Conservation (phyloP, 805 yeast genomes). For the Blastobotrys peoriensis region DNA sequence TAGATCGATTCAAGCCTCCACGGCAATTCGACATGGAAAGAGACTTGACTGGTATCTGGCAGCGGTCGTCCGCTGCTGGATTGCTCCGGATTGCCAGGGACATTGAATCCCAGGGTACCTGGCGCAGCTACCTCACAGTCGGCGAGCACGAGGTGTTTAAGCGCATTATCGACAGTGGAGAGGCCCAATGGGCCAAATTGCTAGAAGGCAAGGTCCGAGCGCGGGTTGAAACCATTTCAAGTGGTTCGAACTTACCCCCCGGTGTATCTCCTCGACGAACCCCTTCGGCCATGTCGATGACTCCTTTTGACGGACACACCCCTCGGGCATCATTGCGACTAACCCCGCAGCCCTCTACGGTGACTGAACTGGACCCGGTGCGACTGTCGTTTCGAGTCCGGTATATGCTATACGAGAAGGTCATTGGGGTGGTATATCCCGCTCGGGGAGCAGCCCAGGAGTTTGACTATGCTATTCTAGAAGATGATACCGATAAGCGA, state of each 20-base stretch:
- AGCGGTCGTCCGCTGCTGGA: slow-evolving; percentile 13
- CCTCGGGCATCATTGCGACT: background rate
- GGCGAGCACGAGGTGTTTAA: slow-evolving; percentile 34
- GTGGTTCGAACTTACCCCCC: background rate
- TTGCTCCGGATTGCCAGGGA: slow-evolving; percentile 21
- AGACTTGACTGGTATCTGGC: slow-evolving; percentile 16
- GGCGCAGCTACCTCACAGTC: slow-evolving; percentile 33
- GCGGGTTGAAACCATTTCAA: slow-evolving; percentile 13
- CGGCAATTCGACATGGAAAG: no score
- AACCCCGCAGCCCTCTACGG: slow-evolving; percentile 9
- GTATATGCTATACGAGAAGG: slow-evolving; percentile 36
- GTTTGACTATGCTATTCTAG: slow-evolving; percentile 21
- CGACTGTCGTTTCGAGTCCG: slow-evolving; percentile 34
- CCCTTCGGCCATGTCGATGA: background rate
- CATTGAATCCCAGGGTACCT: slow-evolving; percentile 25
- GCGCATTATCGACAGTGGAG: slow-evolving; percentile 27
- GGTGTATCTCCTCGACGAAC: slow-evolving; percentile 2
- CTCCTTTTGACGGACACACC: background rate
- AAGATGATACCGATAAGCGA: slow-evolving; percentile 17
- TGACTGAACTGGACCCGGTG: slow-evolving; percentile 27
- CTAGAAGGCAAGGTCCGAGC: slow-evolving; percentile 25
- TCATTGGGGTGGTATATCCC: slow-evolving; percentile 27
- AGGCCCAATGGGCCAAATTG: slow-evolving; percentile 30
- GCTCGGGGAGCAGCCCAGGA: slow-evolving; percentile 15
- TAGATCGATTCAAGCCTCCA: no score